Percentiles rank a stretch among this genome's conserved stretches.
phyloP scores from a whole-genome alignment of 306 rosid genomes.

The Senna tora region DNA sequence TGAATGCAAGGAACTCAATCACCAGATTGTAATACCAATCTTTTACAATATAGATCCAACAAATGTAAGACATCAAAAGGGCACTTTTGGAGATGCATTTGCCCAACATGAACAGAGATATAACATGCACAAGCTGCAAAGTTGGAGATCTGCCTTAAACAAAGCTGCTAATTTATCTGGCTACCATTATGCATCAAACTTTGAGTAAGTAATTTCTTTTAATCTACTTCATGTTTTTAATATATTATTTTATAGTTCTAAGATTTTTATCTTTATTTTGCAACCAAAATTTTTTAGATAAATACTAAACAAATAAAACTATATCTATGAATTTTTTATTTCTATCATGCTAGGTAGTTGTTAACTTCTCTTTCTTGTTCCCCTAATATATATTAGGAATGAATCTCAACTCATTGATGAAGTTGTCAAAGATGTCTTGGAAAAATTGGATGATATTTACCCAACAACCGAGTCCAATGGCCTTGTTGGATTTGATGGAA shows the following conservation, averaged over 20 bases:
- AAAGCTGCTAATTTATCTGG: constrained; percentile 1
- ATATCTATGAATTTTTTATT: not conserved
- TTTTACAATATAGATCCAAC: not conserved
- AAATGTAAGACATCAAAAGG: not conserved
- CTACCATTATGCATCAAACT: not conserved
- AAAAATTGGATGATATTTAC: not conserved
- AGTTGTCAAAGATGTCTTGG: not conserved
- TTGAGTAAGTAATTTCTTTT: not conserved
- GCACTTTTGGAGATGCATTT: not conserved
- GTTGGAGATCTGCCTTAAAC: not conserved
- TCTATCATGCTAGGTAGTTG: not conserved
- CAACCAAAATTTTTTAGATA: not conserved
- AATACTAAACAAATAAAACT: no score
- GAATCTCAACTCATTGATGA: not conserved
- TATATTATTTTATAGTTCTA: no score
- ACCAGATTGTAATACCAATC: not conserved
- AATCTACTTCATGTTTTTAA: no score
- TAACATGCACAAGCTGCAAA: not conserved
- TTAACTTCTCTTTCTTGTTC: not conserved
- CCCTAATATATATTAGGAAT: not conserved
- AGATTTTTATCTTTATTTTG: not conserved
- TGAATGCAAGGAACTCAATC: not conserved
- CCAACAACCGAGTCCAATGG: no score
- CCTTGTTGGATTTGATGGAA: not conserved
- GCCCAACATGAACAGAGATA: not conserved